Conservation (phyloP, 805 yeast species). For the Alloascoidea hylecoeti region DNA sequence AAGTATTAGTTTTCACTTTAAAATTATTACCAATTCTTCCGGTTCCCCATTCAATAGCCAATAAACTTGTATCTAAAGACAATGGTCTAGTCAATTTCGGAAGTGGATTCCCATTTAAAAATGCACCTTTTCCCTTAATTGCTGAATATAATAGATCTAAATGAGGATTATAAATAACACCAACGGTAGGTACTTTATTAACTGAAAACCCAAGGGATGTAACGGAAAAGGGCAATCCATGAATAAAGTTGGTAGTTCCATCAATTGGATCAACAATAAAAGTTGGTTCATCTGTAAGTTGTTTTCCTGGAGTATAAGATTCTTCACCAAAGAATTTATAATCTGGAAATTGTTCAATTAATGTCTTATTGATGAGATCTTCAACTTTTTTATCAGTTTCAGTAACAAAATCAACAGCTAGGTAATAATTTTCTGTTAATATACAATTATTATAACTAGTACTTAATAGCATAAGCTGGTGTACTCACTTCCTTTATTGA, state of each 20-base stretch:
- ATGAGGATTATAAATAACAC: slow-evolving; percentile 54
- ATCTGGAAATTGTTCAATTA: slow-evolving; percentile 26
- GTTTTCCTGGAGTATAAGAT: slow-evolving; percentile 32
- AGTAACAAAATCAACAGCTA: slow-evolving; percentile 46
- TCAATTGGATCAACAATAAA: slow-evolving; percentile 55
- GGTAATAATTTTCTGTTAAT: slow-evolving; percentile 3
- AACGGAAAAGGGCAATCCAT: slow-evolving; percentile 46
- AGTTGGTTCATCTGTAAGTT: slow-evolving; percentile 39
- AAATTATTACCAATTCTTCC: slow-evolving; percentile 40
- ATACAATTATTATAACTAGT: background rate
- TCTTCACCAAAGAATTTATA: slow-evolving; percentile 51
- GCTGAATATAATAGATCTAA: slow-evolving; percentile 37
- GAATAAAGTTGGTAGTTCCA: slow-evolving; percentile 54
- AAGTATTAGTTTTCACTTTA: slow-evolving; percentile 32
- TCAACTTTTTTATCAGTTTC: slow-evolving; percentile 47
- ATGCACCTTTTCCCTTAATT: slow-evolving; percentile 41
- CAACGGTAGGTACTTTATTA: slow-evolving; percentile 35
- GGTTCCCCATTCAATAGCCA: slow-evolving; percentile 49
- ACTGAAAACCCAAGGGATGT: slow-evolving; percentile 45
- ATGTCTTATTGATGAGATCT: slow-evolving; percentile 18
- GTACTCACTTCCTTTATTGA: slow-evolving; percentile 32
- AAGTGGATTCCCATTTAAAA: slow-evolving; percentile 28
- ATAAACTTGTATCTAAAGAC: slow-evolving; percentile 32
- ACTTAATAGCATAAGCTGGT: background rate
- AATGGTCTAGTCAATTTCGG: slow-evolving; percentile 20